These are phyloP conservation scores for Rhynchosporium secalis DNA, from an alignment of 2,329 filamentous ascomycete genomes.

Conservation along the genomic window DNA sequence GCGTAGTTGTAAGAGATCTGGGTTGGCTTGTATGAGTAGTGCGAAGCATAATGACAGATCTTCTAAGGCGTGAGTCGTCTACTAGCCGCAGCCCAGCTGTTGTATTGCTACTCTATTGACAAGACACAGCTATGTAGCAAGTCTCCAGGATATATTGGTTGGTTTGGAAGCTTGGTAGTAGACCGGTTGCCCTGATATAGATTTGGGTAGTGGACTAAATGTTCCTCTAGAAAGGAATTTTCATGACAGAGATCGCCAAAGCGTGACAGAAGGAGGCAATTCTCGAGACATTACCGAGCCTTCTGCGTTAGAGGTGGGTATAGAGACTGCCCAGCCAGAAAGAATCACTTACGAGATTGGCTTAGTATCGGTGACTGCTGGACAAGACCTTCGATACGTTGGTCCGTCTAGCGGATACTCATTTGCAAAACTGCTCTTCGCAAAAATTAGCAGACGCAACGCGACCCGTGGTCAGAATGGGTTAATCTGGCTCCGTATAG, in stretches of 20 bases:
- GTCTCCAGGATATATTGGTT: constrained; percentile 48
- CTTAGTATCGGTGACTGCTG: constrained; percentile 50
- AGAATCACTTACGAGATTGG: constrained; percentile 53
- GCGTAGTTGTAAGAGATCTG: constrained; percentile 42
- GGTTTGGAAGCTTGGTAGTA: constrained; percentile 44
- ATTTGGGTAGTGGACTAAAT: constrained; percentile 39
- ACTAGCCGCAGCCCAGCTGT: not conserved
- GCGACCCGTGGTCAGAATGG: not conserved
- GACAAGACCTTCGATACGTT: constrained; percentile 52
- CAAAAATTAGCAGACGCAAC: constrained; percentile 40
- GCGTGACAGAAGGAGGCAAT: not conserved
- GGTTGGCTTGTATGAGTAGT: constrained; percentile 46
- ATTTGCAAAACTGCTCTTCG: constrained; percentile 51
- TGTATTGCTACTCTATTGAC: not conserved
- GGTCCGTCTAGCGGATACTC: constrained; percentile 58
- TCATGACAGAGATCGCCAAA: constrained; percentile 5
- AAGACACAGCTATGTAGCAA: constrained; percentile 40
- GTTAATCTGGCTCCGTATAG: not conserved
- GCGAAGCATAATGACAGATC: constrained; percentile 45
- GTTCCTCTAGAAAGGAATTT: not conserved
- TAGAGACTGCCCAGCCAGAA: constrained; percentile 16
- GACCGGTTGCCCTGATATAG: constrained; percentile 45
- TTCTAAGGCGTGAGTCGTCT: constrained; percentile 42
- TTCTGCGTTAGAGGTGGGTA: not conserved
- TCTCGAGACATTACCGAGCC: not conserved